A percentile compares a stretch with the other conserved stretches of the same genome.
These are phyloP conservation scores for Silene uniflora DNA, from an alignment of 148 eudicot species.

Conservation along the genomic window DNA sequence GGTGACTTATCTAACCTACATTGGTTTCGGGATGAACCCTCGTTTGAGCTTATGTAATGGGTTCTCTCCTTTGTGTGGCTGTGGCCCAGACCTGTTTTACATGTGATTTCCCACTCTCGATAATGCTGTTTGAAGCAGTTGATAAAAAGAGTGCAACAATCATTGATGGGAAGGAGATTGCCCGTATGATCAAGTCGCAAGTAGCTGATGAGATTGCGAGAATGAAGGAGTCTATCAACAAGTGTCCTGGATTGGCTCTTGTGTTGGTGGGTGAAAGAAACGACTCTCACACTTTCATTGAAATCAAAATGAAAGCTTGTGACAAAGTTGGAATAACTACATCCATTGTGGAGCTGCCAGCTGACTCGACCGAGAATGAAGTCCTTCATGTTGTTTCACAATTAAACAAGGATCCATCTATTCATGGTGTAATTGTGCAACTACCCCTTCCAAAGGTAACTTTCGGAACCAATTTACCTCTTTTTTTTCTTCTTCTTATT, in stretches of 20 bases:
- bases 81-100: neutral
- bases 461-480: constrained; percentile 6
- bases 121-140: constrained; percentile 19
- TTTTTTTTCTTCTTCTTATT: neutral
- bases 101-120: neutral
- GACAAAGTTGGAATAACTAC: constrained; percentile 50
- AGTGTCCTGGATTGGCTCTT: constrained; percentile 46
- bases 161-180: constrained; percentile 48
- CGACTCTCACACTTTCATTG: constrained; percentile 46
- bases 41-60: too few relatives aligned
- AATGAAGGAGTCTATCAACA: constrained; percentile 35
- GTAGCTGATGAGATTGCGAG: constrained; percentile 38
- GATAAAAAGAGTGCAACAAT: constrained; percentile 29
- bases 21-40: too few relatives aligned
- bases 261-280: constrained; percentile 46
- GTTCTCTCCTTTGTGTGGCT: neutral
- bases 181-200: constrained; percentile 37
- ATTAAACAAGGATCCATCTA: constrained; percentile 38
- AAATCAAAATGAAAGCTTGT: constrained; percentile 50
- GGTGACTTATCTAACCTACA: too few relatives aligned
- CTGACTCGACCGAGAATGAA: constrained; percentile 36
- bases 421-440: constrained; percentile 55
- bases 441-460: constrained; percentile 54
- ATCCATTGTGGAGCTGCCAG: constrained; percentile 31
- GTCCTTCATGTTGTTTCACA: constrained; percentile 31